Percentiles rank a stretch among this genome's conserved stretches.
Evolutionary conservation across 129 eudicot genomes (phyloP).

Genomic region (Centella asiatica): DNA sequence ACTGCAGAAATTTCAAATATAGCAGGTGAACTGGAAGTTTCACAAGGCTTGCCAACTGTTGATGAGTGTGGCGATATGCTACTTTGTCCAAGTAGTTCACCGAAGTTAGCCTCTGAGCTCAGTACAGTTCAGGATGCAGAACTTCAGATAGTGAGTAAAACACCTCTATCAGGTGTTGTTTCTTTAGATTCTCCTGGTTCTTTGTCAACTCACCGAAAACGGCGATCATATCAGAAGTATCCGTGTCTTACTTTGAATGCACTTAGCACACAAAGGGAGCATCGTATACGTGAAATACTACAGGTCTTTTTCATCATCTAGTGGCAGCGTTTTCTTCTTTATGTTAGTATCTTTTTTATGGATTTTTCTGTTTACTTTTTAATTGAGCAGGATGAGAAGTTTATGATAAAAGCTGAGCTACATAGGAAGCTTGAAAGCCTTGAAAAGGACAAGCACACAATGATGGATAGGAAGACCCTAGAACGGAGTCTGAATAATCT

Average conservation of each 20-base stretch:
- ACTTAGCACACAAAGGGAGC: conserved; percentile 59
- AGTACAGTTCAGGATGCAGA: conserved; percentile 26
- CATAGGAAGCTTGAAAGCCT: conserved; percentile 63
- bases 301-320: conserved; percentile 40
- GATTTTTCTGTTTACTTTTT: background rate
- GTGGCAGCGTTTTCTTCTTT: conserved; percentile 13
- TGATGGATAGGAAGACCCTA: conserved; percentile 75
- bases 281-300: conserved; percentile 59
- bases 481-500: conserved; percentile 63
- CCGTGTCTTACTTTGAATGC: conserved; percentile 53
- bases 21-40: conserved; percentile 16
- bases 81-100: conserved; percentile 19
- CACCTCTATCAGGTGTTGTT: conserved; percentile 18
- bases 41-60: conserved; percentile 18
- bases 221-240: conserved; percentile 50
- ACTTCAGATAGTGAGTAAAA: conserved; percentile 21
- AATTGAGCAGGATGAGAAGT: conserved; percentile 58
- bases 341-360: background rate
- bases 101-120: conserved; percentile 18
- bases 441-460: conserved; percentile 52
- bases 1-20: conserved; percentile 14
- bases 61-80: conserved; percentile 13
- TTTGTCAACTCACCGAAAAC: conserved; percentile 27
- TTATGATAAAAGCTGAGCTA: conserved; percentile 67
- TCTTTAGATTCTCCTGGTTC: conserved; percentile 25